phyloP scores from a whole-genome alignment of 2,329 filamentous ascomycete species.

The Botrytis fragariae region DNA sequence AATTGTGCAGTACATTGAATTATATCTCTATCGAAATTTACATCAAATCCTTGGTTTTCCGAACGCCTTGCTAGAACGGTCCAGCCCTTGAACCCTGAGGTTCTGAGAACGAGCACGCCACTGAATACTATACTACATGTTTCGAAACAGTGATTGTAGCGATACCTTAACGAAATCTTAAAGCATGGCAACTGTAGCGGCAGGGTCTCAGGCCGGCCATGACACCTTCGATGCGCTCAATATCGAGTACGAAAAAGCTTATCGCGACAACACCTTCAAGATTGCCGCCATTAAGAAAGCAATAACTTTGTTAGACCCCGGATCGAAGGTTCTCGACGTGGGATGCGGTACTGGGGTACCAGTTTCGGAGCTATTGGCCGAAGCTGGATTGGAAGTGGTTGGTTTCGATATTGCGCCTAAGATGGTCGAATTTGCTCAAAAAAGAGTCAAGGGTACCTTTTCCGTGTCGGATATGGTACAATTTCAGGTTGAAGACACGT shows the following conservation, averaged over 20 bases:
- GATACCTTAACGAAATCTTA: background rate
- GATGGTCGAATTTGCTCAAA: constrained; percentile 22
- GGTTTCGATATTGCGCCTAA: constrained; percentile 40
- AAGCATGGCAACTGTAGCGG: constrained; percentile 20
- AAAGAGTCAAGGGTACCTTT: constrained; percentile 26
- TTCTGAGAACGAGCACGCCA: background rate
- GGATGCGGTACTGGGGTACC: constrained; percentile 40
- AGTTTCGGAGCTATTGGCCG: constrained; percentile 31
- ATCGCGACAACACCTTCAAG: constrained; percentile 13
- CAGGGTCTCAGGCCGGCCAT: constrained; percentile 28
- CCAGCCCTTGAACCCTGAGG: background rate
- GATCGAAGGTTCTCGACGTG: constrained; percentile 34
- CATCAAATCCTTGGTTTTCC: background rate
- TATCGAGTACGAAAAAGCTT: constrained; percentile 21
- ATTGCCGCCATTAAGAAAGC: background rate
- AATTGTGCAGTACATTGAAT: background rate
- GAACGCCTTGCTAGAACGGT: background rate
- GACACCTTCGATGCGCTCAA: constrained; percentile 23
- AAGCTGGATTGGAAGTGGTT: constrained; percentile 26
- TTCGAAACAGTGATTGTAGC: too few relatives aligned
- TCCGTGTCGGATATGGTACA: constrained; percentile 25
- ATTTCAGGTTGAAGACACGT: constrained; percentile 28
- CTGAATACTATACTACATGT: background rate
- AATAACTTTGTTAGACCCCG: constrained; percentile 1
- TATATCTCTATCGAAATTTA: background rate